phyloP scores from a whole-genome alignment of 1,139 yeast species.

The Debaryomycetaceae sp. region DNA sequence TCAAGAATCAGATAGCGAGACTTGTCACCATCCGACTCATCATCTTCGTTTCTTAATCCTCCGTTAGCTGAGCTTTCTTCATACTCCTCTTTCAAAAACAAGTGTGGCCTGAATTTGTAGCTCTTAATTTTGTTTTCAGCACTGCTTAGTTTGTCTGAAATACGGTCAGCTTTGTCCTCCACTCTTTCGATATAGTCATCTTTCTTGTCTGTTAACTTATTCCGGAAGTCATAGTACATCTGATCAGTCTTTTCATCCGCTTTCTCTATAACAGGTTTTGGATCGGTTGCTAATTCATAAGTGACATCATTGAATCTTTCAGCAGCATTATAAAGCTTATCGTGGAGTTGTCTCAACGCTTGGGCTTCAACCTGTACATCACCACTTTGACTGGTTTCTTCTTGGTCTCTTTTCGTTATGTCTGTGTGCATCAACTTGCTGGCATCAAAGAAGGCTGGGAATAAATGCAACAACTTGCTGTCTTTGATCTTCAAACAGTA shows the following conservation, averaged over 20 bases:
- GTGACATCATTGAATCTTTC: slow-evolving; percentile 17
- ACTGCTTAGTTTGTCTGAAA: neutral
- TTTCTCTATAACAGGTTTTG: slow-evolving; percentile 15
- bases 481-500: slow-evolving; percentile 37
- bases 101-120: slow-evolving; percentile 10
- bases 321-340: slow-evolving; percentile 13
- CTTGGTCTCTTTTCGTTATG: slow-evolving; percentile 4
- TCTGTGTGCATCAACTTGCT: slow-evolving; percentile 5
- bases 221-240: slow-evolving; percentile 11
- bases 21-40: slow-evolving; percentile 2
- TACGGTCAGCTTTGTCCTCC: slow-evolving; percentile 6
- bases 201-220: slow-evolving; percentile 4
- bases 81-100: slow-evolving; percentile 9
- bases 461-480: slow-evolving; percentile 21
- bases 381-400: slow-evolving; percentile 10
- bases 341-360: slow-evolving; percentile 17
- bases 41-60: slow-evolving; percentile 2
- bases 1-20: neutral
- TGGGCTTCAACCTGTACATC: slow-evolving; percentile 9
- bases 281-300: slow-evolving; percentile 19
- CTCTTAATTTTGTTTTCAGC: neutral
- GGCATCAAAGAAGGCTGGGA: slow-evolving; percentile 25
- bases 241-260: slow-evolving; percentile 19
- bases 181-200: slow-evolving; percentile 8
- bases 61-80: slow-evolving; percentile 2